Conservation (phyloP, 192 early-diverging fungal species). For the Phycomyces nitens region DNA sequence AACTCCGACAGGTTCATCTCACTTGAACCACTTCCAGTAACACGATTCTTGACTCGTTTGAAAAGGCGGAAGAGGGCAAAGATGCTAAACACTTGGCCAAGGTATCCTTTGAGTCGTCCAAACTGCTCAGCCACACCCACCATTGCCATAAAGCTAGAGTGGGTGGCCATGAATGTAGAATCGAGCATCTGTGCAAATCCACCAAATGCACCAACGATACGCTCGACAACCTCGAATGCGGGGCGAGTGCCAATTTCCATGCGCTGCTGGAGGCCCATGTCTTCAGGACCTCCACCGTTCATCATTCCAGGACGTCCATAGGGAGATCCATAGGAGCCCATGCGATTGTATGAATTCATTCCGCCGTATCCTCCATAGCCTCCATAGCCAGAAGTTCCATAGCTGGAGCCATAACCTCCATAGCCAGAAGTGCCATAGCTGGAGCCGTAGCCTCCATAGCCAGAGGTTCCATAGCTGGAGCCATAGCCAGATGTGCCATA, state of each 20-base stretch:
- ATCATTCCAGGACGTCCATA: constrained; percentile 42
- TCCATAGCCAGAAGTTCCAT: constrained; percentile 47
- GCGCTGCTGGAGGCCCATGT: constrained; percentile 66
- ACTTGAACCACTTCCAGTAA: constrained; percentile 48
- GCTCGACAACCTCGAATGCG: constrained; percentile 89
- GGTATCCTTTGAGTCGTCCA: constrained; percentile 78
- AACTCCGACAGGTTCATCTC: not conserved
- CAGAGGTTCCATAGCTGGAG: constrained; percentile 11
- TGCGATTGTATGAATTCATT: constrained; percentile 18
- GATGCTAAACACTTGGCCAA: constrained; percentile 80
- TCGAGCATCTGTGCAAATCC: constrained; percentile 98
- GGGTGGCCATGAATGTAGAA: constrained; percentile 96
- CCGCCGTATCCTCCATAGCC: constrained; percentile 46
- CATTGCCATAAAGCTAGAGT: constrained; percentile 93
- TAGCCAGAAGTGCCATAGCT: constrained; percentile 46
- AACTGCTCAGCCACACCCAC: constrained; percentile 97
- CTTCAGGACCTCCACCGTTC: constrained; percentile 48
- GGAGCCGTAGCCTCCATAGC: constrained; percentile 38
- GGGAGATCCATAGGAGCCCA: constrained; percentile 20
- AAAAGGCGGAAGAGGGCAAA: constrained; percentile 72
- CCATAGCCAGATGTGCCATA: constrained; percentile 6
- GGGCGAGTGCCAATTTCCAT: constrained; percentile 89
- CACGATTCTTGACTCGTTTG: constrained; percentile 57
- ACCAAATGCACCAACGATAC: constrained; percentile 92
- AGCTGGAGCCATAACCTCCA: constrained; percentile 39